phyloP scores from a whole-genome alignment of 352 stramenopile genomes.

The Pythium brassicae region DNA sequence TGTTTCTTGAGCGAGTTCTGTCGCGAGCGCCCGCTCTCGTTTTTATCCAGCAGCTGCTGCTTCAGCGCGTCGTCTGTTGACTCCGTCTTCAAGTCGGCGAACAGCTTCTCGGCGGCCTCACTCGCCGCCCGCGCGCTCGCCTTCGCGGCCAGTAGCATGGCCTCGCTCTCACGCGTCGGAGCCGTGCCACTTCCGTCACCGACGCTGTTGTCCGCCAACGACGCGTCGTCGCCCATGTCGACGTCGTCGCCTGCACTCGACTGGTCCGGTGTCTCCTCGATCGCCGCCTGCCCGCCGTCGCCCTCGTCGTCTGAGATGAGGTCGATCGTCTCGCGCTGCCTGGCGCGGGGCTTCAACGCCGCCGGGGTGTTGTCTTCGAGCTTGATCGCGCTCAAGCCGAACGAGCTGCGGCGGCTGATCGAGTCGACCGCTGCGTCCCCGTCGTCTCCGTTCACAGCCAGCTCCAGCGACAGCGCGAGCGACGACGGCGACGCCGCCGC shows the following conservation, averaged over 20 bases:
- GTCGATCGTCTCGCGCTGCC: conserved; percentile 6
- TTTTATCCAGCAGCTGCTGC: background rate
- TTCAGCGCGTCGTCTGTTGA: background rate
- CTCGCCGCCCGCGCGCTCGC: background rate
- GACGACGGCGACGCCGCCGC: background rate
- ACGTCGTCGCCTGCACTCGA: background rate
- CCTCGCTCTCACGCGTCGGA: background rate
- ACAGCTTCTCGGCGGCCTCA: background rate
- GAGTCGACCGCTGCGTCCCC: background rate
- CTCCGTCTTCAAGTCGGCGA: background rate
- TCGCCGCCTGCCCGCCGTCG: background rate
- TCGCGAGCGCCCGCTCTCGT: background rate
- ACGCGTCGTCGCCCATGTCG: background rate
- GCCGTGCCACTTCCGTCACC: background rate
- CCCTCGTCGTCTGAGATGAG: conserved; percentile 7
- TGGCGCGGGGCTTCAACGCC: background rate
- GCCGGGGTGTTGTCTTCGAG: background rate
- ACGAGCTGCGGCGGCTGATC: conserved; percentile 1
- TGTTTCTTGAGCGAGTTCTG: conserved; percentile 11
- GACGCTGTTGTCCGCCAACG: background rate
- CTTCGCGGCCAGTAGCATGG: background rate
- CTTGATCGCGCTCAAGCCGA: background rate
- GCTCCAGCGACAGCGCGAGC: background rate
- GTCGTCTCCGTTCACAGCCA: background rate
- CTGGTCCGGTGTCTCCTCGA: background rate